These are phyloP conservation scores for Cynara cardunculus DNA, from an alignment of 129 eudicot genomes.

Conservation along the genomic window DNA sequence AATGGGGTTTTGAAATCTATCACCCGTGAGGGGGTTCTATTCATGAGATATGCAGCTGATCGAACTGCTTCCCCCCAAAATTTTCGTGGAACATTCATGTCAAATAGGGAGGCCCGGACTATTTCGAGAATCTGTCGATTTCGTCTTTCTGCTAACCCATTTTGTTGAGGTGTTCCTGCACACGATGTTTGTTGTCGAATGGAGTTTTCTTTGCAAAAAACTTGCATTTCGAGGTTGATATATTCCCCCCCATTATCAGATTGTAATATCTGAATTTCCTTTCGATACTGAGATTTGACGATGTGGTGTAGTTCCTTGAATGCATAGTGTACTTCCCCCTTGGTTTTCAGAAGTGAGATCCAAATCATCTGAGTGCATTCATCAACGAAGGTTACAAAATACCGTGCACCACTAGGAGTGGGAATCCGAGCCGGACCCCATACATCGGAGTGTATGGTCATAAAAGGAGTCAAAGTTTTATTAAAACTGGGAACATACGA, in stretches of 20 bases:
- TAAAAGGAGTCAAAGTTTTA: slow-evolving; percentile 12
- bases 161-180: background rate
- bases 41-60: no score
- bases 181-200: background rate
- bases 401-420: no score
- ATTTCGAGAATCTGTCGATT: no score
- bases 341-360: no score
- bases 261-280: slow-evolving; percentile 1
- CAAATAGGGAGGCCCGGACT: no score
- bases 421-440: slow-evolving; percentile 16
- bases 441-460: slow-evolving; percentile 15
- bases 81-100: no score
- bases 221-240: background rate
- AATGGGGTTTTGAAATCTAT: background rate
- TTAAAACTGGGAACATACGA: slow-evolving; percentile 13
- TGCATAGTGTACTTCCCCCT: no score
- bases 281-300: background rate
- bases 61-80: no score
- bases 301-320: background rate
- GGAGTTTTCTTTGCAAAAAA: background rate
- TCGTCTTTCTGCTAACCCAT: no score
- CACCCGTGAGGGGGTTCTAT: no score
- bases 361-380: no score
- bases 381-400: no score
- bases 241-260: background rate